These are phyloP conservation scores for Debaryomyces sp. DNA, from an alignment of 1,139 yeast species.

Conservation along the genomic window DNA sequence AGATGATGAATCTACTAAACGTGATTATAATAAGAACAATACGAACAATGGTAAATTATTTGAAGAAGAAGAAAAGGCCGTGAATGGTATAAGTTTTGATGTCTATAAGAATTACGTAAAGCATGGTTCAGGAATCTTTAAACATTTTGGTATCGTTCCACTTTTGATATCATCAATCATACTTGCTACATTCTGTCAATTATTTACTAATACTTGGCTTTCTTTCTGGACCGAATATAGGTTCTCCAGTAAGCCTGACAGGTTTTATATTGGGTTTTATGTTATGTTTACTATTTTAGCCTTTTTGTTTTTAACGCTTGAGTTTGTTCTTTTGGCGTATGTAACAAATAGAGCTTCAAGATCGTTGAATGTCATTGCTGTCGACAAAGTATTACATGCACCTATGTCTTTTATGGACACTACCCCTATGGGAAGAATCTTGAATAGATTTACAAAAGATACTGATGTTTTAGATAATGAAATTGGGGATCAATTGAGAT, in stretches of 20 bases:
- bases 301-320: constrained; percentile 37
- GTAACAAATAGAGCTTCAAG: constrained; percentile 54
- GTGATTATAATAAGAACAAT: constrained; percentile 22
- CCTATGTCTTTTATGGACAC: constrained; percentile 64
- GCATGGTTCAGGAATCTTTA: constrained; percentile 57
- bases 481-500: constrained; percentile 59
- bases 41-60: constrained; percentile 35
- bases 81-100: constrained; percentile 36
- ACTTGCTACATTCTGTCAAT: constrained; percentile 55
- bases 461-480: constrained; percentile 83
- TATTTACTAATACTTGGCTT: constrained; percentile 80
- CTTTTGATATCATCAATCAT: constrained; percentile 25
- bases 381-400: constrained; percentile 45
- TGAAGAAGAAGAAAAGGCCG: constrained; percentile 38
- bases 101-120: constrained; percentile 50
- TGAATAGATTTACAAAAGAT: constrained; percentile 74
- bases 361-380: constrained; percentile 45
- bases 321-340: constrained; percentile 52
- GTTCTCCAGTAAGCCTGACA: constrained; percentile 48
- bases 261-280: constrained; percentile 74
- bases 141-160: constrained; percentile 19
- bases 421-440: constrained; percentile 62
- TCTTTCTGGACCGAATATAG: constrained; percentile 76
- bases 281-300: constrained; percentile 54
- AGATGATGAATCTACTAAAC: constrained; percentile 26